phyloP scores from a whole-genome alignment of 192 early-diverging fungal species.

The Helicostylum pulchrum region DNA sequence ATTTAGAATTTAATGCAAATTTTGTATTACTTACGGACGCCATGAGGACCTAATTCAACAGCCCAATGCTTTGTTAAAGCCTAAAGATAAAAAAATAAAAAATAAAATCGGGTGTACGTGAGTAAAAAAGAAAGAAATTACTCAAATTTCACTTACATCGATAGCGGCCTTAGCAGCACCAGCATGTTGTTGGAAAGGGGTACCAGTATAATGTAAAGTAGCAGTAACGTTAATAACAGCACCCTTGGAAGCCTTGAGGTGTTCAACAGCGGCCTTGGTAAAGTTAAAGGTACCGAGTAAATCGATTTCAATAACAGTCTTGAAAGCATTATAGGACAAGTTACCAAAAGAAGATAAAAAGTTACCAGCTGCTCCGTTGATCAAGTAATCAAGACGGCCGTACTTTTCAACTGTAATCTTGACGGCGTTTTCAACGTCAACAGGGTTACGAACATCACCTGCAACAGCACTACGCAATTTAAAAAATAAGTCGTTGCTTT shows the following conservation, averaged over 20 bases:
- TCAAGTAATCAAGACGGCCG: slow-evolving; percentile 59
- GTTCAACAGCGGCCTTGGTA: slow-evolving; percentile 63
- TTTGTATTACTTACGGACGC: slow-evolving; percentile 46
- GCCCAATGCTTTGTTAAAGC: slow-evolving; percentile 60
- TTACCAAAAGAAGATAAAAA: slow-evolving; percentile 64
- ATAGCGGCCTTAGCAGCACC: slow-evolving; percentile 38
- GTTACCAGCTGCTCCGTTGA: slow-evolving; percentile 70
- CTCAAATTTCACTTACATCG: slow-evolving; percentile 24
- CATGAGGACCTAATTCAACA: slow-evolving; percentile 70
- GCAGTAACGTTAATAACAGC: slow-evolving; percentile 68
- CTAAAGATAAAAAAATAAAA: slow-evolving; percentile 36
- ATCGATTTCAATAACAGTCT: slow-evolving; percentile 61
- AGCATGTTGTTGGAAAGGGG: slow-evolving; percentile 40
- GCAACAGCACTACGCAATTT: slow-evolving; percentile 39
- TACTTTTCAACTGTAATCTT: slow-evolving; percentile 56
- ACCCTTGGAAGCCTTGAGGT: slow-evolving; percentile 66
- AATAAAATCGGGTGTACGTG: slow-evolving; percentile 11
- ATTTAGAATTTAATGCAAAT: background rate
- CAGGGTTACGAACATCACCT: slow-evolving; percentile 62
- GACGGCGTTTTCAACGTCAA: slow-evolving; percentile 57
- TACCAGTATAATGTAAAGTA: slow-evolving; percentile 61
- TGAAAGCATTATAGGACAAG: slow-evolving; percentile 70
- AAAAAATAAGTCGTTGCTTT: background rate
- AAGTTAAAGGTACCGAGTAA: slow-evolving; percentile 70
- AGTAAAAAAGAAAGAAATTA: background rate